Conservation (phyloP, 2,329 filamentous ascomycete genomes). For the Venturia aucupariae region DNA sequence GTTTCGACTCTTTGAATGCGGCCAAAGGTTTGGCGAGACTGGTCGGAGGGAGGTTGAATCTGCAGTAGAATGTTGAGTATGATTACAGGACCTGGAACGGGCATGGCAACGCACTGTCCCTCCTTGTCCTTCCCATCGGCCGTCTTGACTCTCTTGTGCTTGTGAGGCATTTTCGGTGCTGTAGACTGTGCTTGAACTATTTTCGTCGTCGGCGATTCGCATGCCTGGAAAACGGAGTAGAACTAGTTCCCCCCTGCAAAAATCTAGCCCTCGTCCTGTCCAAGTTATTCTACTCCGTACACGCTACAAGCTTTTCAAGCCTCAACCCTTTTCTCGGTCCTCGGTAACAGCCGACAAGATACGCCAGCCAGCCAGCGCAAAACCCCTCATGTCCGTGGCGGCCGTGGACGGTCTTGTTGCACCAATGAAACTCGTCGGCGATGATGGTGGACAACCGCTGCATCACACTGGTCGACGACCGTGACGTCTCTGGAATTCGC, state of each 20-base stretch:
- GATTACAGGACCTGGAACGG: background rate
- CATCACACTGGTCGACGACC: background rate
- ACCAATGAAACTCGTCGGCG: background rate
- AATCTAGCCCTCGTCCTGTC: background rate
- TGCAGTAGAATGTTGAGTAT: constrained; percentile 36
- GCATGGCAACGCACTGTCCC: constrained; percentile 20
- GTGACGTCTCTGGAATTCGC: background rate
- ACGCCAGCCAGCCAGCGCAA: background rate
- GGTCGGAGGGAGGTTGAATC: constrained; percentile 53
- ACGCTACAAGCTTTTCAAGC: too few species aligned
- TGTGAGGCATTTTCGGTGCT: constrained; percentile 62
- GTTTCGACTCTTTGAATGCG: constrained; percentile 25
- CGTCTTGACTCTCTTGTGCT: constrained; percentile 57
- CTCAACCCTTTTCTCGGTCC: too few species aligned
- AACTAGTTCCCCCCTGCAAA: background rate
- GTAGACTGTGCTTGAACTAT: background rate
- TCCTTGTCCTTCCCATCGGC: constrained; percentile 27
- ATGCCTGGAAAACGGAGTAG: background rate
- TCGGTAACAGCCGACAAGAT: too few species aligned
- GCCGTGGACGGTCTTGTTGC: background rate
- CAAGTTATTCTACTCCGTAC: too few species aligned
- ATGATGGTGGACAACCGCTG: background rate
- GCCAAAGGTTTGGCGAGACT: constrained; percentile 50
- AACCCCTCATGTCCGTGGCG: background rate
- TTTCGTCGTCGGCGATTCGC: background rate